Evolutionary conservation across 768 basidiomycete species (phyloP).

Genomic region (Boletus eberwhitei): DNA sequence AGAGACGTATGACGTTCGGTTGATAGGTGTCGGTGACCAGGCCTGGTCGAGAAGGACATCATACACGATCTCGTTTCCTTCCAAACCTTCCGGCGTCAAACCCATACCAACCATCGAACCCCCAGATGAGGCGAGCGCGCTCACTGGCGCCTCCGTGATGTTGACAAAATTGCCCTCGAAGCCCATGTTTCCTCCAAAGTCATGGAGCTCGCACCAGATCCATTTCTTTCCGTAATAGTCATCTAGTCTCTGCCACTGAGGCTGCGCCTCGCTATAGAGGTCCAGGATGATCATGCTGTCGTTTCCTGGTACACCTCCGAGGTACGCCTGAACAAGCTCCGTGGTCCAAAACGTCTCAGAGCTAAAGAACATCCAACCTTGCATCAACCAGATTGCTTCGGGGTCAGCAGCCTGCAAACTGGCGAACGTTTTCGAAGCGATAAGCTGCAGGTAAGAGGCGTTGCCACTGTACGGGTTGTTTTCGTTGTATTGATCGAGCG

Average conservation of each 20-base stretch:
- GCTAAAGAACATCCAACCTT: conserved; percentile 42
- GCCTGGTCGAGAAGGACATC: conserved; percentile 41
- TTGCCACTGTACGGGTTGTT: conserved; percentile 36
- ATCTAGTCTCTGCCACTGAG: conserved; percentile 40
- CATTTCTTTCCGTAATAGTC: conserved; percentile 40
- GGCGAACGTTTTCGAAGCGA: conserved; percentile 35
- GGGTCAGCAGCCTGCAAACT: conserved; percentile 39
- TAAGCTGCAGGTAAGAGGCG: conserved; percentile 31
- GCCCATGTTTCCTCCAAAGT: conserved; percentile 39
- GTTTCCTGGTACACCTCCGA: conserved; percentile 35
- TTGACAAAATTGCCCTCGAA: conserved; percentile 37
- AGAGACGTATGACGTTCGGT: conserved; percentile 31
- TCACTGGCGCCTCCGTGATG: conserved; percentile 31
- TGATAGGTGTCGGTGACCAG: conserved; percentile 35
- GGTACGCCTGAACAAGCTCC: conserved; percentile 38
- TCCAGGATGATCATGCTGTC: conserved; percentile 42
- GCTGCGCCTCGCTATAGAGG: conserved; percentile 38
- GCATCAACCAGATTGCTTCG: conserved; percentile 41
- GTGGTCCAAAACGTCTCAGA: conserved; percentile 37
- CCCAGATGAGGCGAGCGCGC: conserved; percentile 29
- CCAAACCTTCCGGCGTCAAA: conserved; percentile 38
- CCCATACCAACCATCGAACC: conserved; percentile 39
- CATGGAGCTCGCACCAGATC: conserved; percentile 43
- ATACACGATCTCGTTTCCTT: conserved; percentile 44
- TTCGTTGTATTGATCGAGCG: conserved; percentile 46